phyloP scores from a whole-genome alignment of 441 rosid genomes.

The Arabidopsis hybrid region DNA sequence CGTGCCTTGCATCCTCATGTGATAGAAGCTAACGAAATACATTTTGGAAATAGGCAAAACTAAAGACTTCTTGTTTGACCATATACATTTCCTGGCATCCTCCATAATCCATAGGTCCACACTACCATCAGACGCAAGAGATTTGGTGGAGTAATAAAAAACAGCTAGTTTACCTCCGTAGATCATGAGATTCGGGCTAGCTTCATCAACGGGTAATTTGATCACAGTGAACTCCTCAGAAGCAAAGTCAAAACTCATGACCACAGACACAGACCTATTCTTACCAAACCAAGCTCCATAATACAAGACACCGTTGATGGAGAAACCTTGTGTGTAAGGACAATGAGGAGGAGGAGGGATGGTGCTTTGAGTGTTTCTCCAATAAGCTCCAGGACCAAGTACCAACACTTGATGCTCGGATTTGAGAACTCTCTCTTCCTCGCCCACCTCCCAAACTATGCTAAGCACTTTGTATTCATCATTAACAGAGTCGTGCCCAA shows the following conservation, averaged over 20 bases:
- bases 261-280: not conserved
- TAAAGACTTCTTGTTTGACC: no score
- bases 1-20: no score
- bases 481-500: not conserved
- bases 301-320: slow-evolving; percentile 3
- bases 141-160: not conserved
- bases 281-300: not conserved
- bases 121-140: no score
- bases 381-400: slow-evolving; percentile 1
- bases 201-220: not conserved
- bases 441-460: not conserved
- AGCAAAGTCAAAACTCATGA: slow-evolving; percentile 4
- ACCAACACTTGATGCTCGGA: not conserved
- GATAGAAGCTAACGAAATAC: no score
- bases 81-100: no score
- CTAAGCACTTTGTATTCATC: slow-evolving; percentile 17
- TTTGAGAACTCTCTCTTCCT: not conserved
- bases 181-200: not conserved
- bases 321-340: not conserved
- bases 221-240: not conserved
- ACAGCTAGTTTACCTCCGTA: slow-evolving; percentile 2
- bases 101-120: no score
- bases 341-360: not conserved
- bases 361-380: not conserved
- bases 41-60: no score